phyloP scores from a whole-genome alignment of 2,329 filamentous ascomycete genomes.

The Monilinia vaccinii-corymbosi region DNA sequence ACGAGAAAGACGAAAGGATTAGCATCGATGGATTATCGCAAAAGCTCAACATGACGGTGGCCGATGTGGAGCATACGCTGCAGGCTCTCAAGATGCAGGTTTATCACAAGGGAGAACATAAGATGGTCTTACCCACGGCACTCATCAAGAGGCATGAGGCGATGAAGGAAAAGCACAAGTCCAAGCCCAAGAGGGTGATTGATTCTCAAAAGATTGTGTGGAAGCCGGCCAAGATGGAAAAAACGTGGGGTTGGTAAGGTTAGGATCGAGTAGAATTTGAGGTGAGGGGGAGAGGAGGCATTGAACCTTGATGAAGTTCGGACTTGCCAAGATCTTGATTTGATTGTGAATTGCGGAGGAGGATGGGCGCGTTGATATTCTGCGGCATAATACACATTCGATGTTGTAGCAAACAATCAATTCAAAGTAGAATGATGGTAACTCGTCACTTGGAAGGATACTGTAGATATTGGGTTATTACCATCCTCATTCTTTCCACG shows the following conservation, averaged over 20 bases:
- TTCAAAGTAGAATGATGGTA: no score
- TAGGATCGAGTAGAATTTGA: background rate
- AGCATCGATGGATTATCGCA: constrained; percentile 80
- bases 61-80: constrained; percentile 89
- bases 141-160: constrained; percentile 57
- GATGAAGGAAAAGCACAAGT: constrained; percentile 69
- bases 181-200: constrained; percentile 68
- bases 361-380: no score
- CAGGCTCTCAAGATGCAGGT: constrained; percentile 92
- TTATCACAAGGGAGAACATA: constrained; percentile 93
- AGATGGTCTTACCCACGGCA: constrained; percentile 83
- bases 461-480: no score
- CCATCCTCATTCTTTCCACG: no score
- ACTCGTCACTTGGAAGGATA: no score
- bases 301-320: no score
- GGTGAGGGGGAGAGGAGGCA: background rate
- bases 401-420: no score
- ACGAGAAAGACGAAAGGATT: constrained; percentile 59
- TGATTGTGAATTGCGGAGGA: no score
- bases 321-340: no score
- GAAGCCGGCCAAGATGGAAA: constrained; percentile 86
- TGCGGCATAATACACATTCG: no score
- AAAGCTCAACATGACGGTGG: constrained; percentile 86
- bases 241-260: constrained; percentile 88
- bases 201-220: constrained; percentile 75